Evolutionary conservation across 164 flowering plant genomes (phyloP).

Genomic region (Nymphaea thermarum): DNA sequence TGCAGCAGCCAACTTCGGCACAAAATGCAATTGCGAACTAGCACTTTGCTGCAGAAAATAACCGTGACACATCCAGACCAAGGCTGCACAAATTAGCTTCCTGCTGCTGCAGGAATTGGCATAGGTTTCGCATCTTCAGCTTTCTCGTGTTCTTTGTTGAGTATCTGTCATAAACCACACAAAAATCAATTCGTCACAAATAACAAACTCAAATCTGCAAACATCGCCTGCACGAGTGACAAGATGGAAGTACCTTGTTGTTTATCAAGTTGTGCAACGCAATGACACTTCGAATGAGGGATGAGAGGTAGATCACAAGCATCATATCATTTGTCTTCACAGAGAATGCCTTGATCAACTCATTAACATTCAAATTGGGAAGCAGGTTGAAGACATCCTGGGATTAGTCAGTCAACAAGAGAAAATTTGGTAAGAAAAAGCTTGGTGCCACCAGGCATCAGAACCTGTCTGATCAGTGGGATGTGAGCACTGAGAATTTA

Average conservation of each 20-base stretch:
- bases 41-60: not conserved
- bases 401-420: not conserved
- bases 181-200: not conserved
- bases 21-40: not conserved
- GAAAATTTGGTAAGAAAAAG: not conserved
- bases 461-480: too few relatives aligned
- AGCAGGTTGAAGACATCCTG: conserved; percentile 96
- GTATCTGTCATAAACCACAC: conserved; percentile 38
- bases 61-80: not conserved
- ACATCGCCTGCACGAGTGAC: not conserved
- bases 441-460: too few relatives aligned
- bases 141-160: conserved; percentile 91
- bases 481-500: too few relatives aligned
- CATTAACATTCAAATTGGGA: conserved; percentile 85
- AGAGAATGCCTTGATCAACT: conserved; percentile 84
- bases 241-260: conserved; percentile 57
- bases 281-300: conserved; percentile 89
- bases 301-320: conserved; percentile 92
- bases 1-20: not conserved
- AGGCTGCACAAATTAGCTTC: conserved; percentile 23
- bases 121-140: conserved; percentile 81
- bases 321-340: conserved; percentile 99
- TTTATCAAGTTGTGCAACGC: conserved; percentile 96
- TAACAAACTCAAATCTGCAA: not conserved
- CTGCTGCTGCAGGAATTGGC: conserved; percentile 39